Evolutionary conservation across 108 stramenopile species (phyloP), one percentile per base, ranked within the genome.

Genomic region (Nitzschia palea): DNA sequence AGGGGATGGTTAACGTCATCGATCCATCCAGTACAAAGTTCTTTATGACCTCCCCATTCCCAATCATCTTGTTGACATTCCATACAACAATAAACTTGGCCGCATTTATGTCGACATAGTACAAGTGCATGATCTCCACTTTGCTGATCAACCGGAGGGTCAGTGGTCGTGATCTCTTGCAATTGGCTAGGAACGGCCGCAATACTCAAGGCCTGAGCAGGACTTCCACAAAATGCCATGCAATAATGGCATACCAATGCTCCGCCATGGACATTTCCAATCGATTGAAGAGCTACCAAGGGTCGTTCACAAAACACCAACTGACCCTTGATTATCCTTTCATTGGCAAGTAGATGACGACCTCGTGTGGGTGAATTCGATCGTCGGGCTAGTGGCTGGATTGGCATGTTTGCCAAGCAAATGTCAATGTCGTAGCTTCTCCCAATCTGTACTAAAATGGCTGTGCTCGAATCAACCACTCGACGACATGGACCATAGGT

Each of bases 11-110:
- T n/a, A 22, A 25, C 42, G n/a, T 72, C 69, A n/a, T 62, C 47
- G 30, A 80, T 74, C 14, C 23, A 17, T 12, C 86, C 86, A 3
- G 86, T 87, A 59, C 86, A 87, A 17, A 87, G 53, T 43, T 75
- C 56, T 30, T 47, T 34, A 45, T 87, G 86, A 35, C 76, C 72
- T 23, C 71, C 68, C 42, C 56, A 71, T 42, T 45, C 15, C 82
- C 80, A 87, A 42, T 73, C 74, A 56, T 83, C 82, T 36, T 76
- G 51, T 70, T 81, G 76, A 58, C 86, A 87, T 47, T 81, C 71
- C 36, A 10, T 10, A 8, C 65, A 72, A 47, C 86, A 87, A 61
- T 76, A 87, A 0, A 83, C 35, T 25, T 78, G 68, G 18, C 86
- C 86, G 58, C 86, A 87, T 15, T 79, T 62, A 28, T 81, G 66